phyloP scores from a whole-genome alignment of 345 rosid genomes.

The Dimocarpus longan region DNA sequence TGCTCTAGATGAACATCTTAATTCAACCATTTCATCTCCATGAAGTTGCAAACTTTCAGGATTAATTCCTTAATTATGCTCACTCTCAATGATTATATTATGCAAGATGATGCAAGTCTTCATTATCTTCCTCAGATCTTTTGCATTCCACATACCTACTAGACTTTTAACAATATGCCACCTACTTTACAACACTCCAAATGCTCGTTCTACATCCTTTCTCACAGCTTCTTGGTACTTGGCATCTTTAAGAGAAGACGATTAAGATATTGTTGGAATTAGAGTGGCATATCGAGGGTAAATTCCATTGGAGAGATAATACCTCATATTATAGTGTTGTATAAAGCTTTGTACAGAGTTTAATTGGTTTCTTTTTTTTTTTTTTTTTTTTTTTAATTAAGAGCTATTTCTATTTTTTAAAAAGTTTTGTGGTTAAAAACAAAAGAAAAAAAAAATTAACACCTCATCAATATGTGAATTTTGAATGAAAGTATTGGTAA shows the following conservation, averaged over 20 bases:
- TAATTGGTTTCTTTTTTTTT: no score
- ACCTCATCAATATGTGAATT: no score
- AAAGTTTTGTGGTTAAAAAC: no score
- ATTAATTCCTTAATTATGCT: background rate
- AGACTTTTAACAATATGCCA: background rate
- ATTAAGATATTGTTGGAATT: background rate
- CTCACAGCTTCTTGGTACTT: background rate
- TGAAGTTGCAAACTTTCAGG: background rate
- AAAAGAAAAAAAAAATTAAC: no score
- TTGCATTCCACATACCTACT: background rate
- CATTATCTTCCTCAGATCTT: background rate
- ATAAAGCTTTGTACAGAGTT: no score
- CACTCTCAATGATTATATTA: no score
- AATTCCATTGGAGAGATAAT: background rate
- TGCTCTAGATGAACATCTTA: no score
- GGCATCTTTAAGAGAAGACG: background rate
- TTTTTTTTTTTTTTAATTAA: no score
- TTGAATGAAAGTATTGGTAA: no score
- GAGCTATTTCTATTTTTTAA: no score
- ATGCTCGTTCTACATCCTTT: background rate
- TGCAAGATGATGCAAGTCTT: background rate
- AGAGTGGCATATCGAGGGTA: background rate
- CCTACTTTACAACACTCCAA: background rate
- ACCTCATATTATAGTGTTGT: background rate
- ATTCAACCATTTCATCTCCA: no score